These are phyloP conservation scores for Gigaspora rosea DNA, from an alignment of 192 early-diverging fungal genomes.

Conservation along the genomic window DNA sequence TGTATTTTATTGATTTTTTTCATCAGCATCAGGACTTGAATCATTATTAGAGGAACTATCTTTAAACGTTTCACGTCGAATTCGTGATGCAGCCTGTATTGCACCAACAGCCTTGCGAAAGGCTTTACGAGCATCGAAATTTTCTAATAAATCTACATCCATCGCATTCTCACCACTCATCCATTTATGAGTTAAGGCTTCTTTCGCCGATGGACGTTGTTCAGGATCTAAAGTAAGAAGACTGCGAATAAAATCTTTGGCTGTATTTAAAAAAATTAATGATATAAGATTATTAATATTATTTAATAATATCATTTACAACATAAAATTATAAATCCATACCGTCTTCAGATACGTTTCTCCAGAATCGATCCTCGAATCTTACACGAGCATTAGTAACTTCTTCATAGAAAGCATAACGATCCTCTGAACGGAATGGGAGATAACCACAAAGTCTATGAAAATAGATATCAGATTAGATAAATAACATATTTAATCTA, in stretches of 20 bases:
- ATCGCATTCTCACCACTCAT: constrained; percentile 61
- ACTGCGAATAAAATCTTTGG: constrained; percentile 76
- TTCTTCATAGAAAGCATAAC: constrained; percentile 53
- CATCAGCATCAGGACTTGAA: no score
- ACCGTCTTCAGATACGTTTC: constrained; percentile 81
- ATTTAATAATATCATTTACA: neutral
- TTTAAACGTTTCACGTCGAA: no score
- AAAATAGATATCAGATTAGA: constrained; percentile 3
- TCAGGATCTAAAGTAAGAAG: constrained; percentile 68
- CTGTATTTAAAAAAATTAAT: constrained; percentile 38
- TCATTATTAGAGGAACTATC: no score
- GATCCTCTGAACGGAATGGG: constrained; percentile 70
- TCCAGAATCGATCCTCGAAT: constrained; percentile 76
- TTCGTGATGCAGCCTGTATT: constrained; percentile 39
- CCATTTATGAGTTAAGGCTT: constrained; percentile 89
- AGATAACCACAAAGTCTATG: constrained; percentile 75
- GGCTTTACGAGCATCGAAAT: constrained; percentile 67
- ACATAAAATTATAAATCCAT: constrained; percentile 37
- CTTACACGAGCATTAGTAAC: constrained; percentile 66
- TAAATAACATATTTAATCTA: neutral
- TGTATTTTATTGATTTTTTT: no score
- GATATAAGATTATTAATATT: neutral
- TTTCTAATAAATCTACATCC: constrained; percentile 82
- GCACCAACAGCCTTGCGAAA: constrained; percentile 62
- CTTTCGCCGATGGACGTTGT: constrained; percentile 73